Conservation (phyloP, 768 basidiomycete genomes). For the Rhizopogon vinicolor region DNA sequence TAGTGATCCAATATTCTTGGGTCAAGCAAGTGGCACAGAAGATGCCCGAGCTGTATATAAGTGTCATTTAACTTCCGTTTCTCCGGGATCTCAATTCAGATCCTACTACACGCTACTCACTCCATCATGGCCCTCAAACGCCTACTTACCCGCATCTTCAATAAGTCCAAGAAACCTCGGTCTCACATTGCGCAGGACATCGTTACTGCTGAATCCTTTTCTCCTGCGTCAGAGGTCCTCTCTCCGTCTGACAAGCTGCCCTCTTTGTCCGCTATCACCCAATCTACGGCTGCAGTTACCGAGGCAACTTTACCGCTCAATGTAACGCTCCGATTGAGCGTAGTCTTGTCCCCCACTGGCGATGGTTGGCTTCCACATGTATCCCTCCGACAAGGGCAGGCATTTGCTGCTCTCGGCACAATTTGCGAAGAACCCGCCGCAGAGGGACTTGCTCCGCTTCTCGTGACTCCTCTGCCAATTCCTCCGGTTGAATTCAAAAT, state of each 20-base stretch:
- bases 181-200: background rate
- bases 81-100: background rate
- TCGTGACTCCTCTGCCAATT: background rate
- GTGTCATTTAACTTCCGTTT: background rate
- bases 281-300: background rate
- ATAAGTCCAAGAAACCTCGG: background rate
- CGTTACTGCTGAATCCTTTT: background rate
- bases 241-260: background rate
- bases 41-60: background rate
- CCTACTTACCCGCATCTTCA: background rate
- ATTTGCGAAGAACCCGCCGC: background rate
- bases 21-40: background rate
- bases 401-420: background rate
- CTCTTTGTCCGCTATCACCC: background rate
- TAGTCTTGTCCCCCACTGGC: background rate
- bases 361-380: background rate
- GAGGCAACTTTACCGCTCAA: background rate
- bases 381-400: background rate
- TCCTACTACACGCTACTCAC: background rate
- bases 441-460: background rate
- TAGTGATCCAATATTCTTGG: background rate
- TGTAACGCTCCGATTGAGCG: background rate
- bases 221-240: background rate
- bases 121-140: background rate
- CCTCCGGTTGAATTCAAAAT: background rate